Evolutionary conservation across 108 stramenopile genomes (phyloP).

Genomic region (Skeletonema tropicum): DNA sequence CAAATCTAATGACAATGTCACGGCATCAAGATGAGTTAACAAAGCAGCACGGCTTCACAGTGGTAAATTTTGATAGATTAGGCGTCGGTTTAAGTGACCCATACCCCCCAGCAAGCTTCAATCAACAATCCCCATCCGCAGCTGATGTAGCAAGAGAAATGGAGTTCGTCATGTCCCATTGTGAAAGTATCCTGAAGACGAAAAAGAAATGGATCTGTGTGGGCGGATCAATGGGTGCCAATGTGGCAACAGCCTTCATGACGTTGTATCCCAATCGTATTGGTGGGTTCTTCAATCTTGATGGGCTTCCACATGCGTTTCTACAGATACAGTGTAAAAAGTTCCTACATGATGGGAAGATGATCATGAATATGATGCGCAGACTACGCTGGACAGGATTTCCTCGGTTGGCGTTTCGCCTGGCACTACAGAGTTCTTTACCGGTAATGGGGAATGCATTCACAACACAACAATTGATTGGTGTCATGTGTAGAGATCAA

Average conservation of each 20-base stretch:
- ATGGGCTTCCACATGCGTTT: conserved; percentile 30
- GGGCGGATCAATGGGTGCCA: conserved; percentile 24
- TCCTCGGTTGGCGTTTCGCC: conserved; percentile 3
- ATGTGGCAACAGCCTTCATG: conserved; percentile 14
- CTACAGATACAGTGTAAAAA: conserved; percentile 9
- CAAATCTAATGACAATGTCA: conserved; percentile 26
- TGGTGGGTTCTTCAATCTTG: conserved; percentile 21
- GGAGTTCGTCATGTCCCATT: conserved; percentile 17
- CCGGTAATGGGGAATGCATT: conserved; percentile 17
- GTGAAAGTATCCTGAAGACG: not conserved
- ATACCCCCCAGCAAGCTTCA: not conserved
- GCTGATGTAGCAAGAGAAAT: conserved; percentile 22
- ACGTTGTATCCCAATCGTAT: conserved; percentile 10
- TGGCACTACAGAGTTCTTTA: conserved; percentile 3
- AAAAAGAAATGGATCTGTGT: conserved; percentile 10
- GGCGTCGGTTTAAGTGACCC: conserved; percentile 18
- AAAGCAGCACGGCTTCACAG: conserved; percentile 5
- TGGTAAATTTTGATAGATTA: conserved; percentile 16
- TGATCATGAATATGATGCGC: conserved; percentile 5
- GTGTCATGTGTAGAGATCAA: conserved; percentile 24
- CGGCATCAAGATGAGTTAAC: conserved; percentile 20
- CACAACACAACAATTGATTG: conserved; percentile 16
- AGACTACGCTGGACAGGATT: conserved; percentile 22
- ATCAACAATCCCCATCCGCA: conserved; percentile 12
- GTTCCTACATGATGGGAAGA: conserved; percentile 9